Percentiles rank a stretch among this genome's conserved stretches.
Conservation (phyloP, 2,329 filamentous ascomycete species). For the Shiraia bambusicola region DNA sequence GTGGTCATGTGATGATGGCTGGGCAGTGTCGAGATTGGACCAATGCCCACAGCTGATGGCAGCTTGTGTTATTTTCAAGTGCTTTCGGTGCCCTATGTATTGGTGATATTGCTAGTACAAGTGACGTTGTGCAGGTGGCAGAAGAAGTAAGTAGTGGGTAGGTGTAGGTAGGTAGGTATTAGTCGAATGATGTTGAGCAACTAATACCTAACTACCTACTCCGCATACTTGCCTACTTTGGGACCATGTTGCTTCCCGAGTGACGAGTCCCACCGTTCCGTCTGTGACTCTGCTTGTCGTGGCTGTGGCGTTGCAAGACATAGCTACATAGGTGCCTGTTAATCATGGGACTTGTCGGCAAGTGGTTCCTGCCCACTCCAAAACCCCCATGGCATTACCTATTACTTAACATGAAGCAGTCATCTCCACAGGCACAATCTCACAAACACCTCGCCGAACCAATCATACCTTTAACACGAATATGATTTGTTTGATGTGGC, state of each 20-base stretch:
- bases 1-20: neutral
- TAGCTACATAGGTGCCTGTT: too few species aligned
- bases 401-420: slow-evolving; percentile 21
- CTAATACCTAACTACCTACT: too few species aligned
- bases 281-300: too few species aligned
- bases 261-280: too few species aligned
- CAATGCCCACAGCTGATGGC: neutral
- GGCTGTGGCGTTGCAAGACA: too few species aligned
- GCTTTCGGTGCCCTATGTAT: neutral
- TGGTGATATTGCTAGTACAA: neutral
- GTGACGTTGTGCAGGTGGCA: too few species aligned
- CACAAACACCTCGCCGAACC: slow-evolving; percentile 4
- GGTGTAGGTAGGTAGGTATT: neutral
- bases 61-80: neutral
- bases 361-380: too few species aligned
- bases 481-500: neutral
- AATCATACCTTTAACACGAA: neutral
- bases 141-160: too few species aligned
- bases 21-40: neutral
- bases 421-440: slow-evolving; percentile 15
- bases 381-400: slow-evolving; percentile 10
- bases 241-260: too few species aligned
- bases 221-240: too few species aligned
- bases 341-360: too few species aligned
- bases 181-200: neutral